These are phyloP conservation scores for Cymbopogon citratus DNA, from an alignment of 176 grass and related monocot species.

Conservation along the genomic window DNA sequence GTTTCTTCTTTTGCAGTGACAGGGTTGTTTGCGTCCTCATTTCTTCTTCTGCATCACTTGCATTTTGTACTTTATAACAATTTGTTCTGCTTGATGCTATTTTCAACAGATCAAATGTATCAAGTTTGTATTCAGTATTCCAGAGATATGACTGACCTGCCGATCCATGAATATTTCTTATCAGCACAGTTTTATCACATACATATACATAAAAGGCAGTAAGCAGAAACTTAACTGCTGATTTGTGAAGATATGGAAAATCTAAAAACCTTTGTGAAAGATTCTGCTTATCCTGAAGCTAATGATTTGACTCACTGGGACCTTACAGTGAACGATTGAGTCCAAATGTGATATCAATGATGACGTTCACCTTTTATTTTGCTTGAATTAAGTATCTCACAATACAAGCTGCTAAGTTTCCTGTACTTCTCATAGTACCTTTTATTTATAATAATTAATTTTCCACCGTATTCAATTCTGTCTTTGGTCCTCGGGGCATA, in stretches of 20 bases:
- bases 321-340: slow-evolving; percentile 74
- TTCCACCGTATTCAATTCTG: neutral
- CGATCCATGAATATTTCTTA: neutral
- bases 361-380: too few relatives aligned
- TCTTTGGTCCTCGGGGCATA: neutral
- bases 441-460: neutral
- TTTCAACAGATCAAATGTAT: neutral
- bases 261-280: slow-evolving; percentile 58
- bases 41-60: neutral
- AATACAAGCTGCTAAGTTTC: neutral
- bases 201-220: too few relatives aligned
- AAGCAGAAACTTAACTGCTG: too few relatives aligned
- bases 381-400: too few relatives aligned
- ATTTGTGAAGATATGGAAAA: slow-evolving; percentile 76
- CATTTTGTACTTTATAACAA: neutral
- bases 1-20: neutral
- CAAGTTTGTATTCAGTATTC: neutral
- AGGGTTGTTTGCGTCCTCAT: neutral
- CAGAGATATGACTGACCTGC: neutral
- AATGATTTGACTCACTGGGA: slow-evolving; percentile 83
- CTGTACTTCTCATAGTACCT: neutral
- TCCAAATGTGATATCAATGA: slow-evolving; percentile 94
- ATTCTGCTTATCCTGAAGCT: slow-evolving; percentile 69
- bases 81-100: neutral
- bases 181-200: too few relatives aligned